Evolutionary conservation across 2,329 filamentous ascomycete genomes (phyloP), one percentile per base, ranked within the genome.

Genomic region (Fusarium coicis): DNA sequence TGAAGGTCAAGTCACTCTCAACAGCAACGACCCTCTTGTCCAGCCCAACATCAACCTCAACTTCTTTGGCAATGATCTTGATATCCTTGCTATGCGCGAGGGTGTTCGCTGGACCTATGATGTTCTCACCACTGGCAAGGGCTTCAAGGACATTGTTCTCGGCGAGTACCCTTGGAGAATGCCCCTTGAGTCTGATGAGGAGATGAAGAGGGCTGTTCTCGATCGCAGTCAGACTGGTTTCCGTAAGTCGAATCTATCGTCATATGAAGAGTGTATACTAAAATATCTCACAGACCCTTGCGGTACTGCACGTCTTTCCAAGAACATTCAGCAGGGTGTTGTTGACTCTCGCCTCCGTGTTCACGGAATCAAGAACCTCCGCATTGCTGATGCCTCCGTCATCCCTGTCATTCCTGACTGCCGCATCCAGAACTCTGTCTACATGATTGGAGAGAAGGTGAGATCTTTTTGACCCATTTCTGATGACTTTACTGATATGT

Each of bases 141-240:
- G 86, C 2, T 87, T 91, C 79, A 88, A 83, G 77, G 87, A 89
- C 56, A 83, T 89, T 53, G 81, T 89, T 15, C 80, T 79, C 2
- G 82, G 78, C 10, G 86, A 89, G 61, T 92, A 91, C 75, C 90
- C 89, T 0, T 91, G 88, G 88, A 80, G 84, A 0, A 89, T 91
- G 87, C 89, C 89, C 0, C 82, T 86, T 5, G 75, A 87, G 18
- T 84, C 84, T 2, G 88, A 91, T 57, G 85, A 87, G 63, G 85
- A 81, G 4, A 91, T 91, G 89, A 85, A 87, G 46, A 83, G 83
- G 55, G 81, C 84, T 43, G 85, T 91, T 18, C 79, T 91, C 12
- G 89, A 91, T 62, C 83, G 89, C n/a, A 87, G 80, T 36, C 88
- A 91, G 80, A 91, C 89, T 7, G 85, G 83, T 1, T 90, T 88